Conservation (phyloP, 805 yeast species). For the Starmerella floricola region DNA sequence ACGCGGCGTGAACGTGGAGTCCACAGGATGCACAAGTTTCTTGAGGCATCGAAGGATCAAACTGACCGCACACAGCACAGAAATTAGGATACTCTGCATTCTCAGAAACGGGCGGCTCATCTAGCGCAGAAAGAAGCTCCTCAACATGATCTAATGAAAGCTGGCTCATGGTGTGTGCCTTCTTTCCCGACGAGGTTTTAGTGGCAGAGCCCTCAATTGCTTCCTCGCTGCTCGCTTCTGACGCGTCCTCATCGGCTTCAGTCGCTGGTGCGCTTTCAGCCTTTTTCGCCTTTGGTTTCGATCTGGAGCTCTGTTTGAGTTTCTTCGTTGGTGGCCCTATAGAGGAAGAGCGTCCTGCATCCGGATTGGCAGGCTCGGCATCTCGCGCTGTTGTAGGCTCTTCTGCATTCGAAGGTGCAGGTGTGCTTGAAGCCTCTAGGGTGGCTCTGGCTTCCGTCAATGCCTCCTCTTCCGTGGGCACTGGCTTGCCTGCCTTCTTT, state of each 20-base stretch:
- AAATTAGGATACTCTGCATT: not conserved
- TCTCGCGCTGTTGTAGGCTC: not conserved
- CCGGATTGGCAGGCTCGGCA: not conserved
- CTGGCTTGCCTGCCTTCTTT: not conserved
- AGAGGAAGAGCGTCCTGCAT: no score
- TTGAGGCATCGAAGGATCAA: constrained; percentile 16
- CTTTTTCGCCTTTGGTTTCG: not conserved
- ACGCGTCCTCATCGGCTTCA: not conserved
- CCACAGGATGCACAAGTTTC: constrained; percentile 15
- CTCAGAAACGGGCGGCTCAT: constrained; percentile 5
- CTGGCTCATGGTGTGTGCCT: not conserved
- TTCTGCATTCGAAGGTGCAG: no score
- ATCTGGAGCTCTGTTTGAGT: not conserved
- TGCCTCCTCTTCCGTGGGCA: not conserved
- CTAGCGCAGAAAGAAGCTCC: constrained; percentile 1
- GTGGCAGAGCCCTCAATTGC: not conserved
- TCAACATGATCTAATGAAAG: constrained; percentile 7
- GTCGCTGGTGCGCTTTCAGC: not conserved
- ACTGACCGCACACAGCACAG: constrained; percentile 20
- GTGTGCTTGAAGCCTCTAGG: no score
- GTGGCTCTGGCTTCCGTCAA: no score
- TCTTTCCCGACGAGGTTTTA: not conserved
- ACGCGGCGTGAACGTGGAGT: constrained; percentile 17
- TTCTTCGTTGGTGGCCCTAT: not conserved
- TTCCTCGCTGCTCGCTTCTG: not conserved